Evolutionary conservation across 2,329 filamentous ascomycete species (phyloP), one percentile per base, ranked within the genome.

Genomic region (Phoma sp.): DNA sequence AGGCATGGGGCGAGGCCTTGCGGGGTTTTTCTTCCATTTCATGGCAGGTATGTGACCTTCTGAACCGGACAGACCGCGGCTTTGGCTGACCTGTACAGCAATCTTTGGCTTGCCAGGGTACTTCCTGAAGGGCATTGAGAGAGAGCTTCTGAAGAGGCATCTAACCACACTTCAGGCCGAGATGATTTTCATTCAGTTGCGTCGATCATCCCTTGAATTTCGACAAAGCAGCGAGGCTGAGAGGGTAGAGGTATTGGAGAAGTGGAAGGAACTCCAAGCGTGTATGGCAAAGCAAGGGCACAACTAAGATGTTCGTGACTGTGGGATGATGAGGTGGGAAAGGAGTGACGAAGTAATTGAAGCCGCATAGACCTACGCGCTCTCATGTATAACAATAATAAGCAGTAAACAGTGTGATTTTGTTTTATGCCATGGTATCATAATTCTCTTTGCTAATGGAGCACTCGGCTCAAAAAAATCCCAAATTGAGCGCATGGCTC

Each of bases 1-100:
- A 23, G 61, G 74, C 1, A 47, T 77, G 1, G 68, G 66, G 0
- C 74, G 73, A 51, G 76, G 72, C 2, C 49, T 58, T 6, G 38
- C 32, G 4, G 59, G 56, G 0, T 57, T 62, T 10, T 46, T 27
- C 5, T 57, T 29, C 36, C 60, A 64, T 27, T 47, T 37, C 9
- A 24, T 59, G 22, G 59, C 59, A 23, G 59, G 55, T 55, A 32
- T 23, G 50, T 35, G 7, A 10, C 10, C 2, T 2, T 32, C 14
- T 2, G 18, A 18, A 6, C 9, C 4, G 11, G 14, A 4, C 9
- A 39, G 10, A 47, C 22, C 14, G 29, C 3, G 10, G 39, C 10
- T 13, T 13, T 8, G 10, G 27, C 50, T 59, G 6, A 61, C 14
- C 9, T 10, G 7, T 0, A 25, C 14, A 57, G 59, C 55, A 7